A percentile compares a stretch with the other conserved stretches of the same genome.
Conservation (phyloP, 2,329 filamentous ascomycete species). For the Diaporthe batatas region DNA sequence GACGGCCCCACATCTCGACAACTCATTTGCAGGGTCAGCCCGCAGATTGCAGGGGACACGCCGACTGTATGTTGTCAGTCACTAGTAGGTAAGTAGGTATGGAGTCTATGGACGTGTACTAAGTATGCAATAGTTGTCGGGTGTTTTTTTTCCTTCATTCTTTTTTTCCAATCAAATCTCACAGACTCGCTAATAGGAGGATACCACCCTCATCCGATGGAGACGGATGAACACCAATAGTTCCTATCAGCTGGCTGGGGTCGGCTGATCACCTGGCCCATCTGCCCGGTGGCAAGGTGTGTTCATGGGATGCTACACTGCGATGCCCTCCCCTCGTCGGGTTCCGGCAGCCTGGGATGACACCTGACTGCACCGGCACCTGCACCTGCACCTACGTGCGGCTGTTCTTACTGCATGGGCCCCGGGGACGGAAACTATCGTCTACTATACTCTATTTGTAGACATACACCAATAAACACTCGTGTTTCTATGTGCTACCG, state of each 20-base stretch:
- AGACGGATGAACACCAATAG: slow-evolving; percentile 11
- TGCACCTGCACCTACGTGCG: background rate
- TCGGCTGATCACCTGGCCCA: slow-evolving; percentile 1
- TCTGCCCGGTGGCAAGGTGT: background rate
- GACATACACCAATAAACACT: background rate
- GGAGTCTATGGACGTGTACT: slow-evolving; percentile 18
- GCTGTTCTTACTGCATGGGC: background rate
- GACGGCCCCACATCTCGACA: slow-evolving; percentile 22
- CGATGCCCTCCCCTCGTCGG: background rate
- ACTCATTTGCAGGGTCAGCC: slow-evolving; percentile 29
- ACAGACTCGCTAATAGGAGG: background rate
- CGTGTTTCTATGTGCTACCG: background rate
- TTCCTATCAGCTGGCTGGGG: background rate
- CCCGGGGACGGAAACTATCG: slow-evolving; percentile 1
- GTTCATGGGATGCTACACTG: background rate
- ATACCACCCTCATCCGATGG: slow-evolving; percentile 3
- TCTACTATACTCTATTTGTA: background rate
- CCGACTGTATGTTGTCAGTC: background rate
- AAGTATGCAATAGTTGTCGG: background rate
- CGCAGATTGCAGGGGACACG: slow-evolving; percentile 27
- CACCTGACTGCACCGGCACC: slow-evolving; percentile 21
- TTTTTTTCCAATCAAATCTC: background rate
- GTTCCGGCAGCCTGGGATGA: slow-evolving; percentile 28
- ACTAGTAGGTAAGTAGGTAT: background rate
- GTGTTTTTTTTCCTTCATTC: too few species aligned